Conservation (phyloP, 768 basidiomycete species). For the Pulveroboletus sp. region DNA sequence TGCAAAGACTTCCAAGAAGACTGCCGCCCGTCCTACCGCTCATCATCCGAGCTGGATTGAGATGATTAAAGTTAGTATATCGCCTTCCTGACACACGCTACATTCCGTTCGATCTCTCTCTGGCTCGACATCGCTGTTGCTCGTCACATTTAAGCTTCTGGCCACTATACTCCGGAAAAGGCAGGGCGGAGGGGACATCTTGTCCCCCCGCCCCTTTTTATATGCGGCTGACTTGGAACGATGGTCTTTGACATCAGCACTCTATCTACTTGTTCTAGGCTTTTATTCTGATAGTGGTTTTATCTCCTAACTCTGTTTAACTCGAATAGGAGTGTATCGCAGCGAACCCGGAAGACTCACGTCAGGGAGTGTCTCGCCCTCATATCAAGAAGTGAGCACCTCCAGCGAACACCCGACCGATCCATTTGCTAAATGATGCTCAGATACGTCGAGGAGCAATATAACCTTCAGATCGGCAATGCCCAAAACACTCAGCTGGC, state of each 20-base stretch:
- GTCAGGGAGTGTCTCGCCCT: conserved; percentile 81
- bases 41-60: conserved; percentile 59
- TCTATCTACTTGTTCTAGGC: conserved; percentile 3
- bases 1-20: conserved; percentile 40
- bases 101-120: conserved; percentile 13
- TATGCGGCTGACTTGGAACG: conserved; percentile 11
- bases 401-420: conserved; percentile 5
- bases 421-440: conserved; percentile 15
- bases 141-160: conserved; percentile 6
- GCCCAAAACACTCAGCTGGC: conserved; percentile 77
- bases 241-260: conserved; percentile 2
- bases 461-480: conserved; percentile 74
- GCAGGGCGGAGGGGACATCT: conserved; percentile 37
- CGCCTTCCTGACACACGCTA: conserved; percentile 7
- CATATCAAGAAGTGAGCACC: conserved; percentile 84
- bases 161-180: conserved; percentile 28
- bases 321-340: conserved; percentile 74
- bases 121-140: conserved; percentile 1
- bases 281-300: conserved; percentile 7
- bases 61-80: conserved; percentile 69
- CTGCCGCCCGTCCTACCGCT: conserved; percentile 28
- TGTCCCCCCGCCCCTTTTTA: conserved; percentile 5
- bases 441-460: conserved; percentile 81
- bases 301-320: conserved; percentile 17
- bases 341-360: conserved; percentile 67